phyloP scores from a whole-genome alignment of 257 asterid genomes.

The Solanum verrucosum region DNA sequence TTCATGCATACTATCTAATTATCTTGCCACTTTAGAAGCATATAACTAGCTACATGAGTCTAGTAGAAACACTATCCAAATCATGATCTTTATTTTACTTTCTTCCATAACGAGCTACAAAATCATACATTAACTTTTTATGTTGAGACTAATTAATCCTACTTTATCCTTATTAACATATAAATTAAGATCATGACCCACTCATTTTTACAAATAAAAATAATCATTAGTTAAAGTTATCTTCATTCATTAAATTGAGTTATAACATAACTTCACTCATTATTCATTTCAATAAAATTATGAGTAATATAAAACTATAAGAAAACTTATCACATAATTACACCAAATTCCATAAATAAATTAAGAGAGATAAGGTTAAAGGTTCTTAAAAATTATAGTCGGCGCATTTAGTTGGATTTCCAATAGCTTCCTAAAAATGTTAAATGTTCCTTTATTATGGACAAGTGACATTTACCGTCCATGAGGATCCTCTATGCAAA shows the following conservation, averaged over 20 bases:
- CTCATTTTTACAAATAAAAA: too few relatives aligned
- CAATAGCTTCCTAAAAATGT: not conserved
- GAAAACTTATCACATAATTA: not conserved
- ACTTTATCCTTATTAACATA: not conserved
- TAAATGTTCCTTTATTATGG: not conserved
- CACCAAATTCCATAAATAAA: not conserved
- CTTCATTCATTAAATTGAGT: too few relatives aligned
- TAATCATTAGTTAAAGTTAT: not conserved
- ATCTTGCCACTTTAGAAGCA: not conserved
- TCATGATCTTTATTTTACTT: not conserved
- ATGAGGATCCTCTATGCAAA: not conserved
- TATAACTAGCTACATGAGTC: not conserved
- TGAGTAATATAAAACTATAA: too few relatives aligned
- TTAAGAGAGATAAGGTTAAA: not conserved
- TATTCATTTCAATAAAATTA: not conserved
- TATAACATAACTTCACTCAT: not conserved
- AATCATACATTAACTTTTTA: not conserved
- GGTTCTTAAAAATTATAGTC: not conserved
- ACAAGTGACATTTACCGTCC: not conserved
- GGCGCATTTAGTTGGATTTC: not conserved
- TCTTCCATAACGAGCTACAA: not conserved
- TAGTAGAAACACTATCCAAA: not conserved
- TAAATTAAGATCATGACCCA: too few relatives aligned
- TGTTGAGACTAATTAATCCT: too few relatives aligned
- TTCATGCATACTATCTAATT: too few relatives aligned